Percentiles rank a stretch among this genome's conserved stretches.
phyloP scores from a whole-genome alignment of 169 alveolate genomes.

The Cryptosporidium bovis region DNA sequence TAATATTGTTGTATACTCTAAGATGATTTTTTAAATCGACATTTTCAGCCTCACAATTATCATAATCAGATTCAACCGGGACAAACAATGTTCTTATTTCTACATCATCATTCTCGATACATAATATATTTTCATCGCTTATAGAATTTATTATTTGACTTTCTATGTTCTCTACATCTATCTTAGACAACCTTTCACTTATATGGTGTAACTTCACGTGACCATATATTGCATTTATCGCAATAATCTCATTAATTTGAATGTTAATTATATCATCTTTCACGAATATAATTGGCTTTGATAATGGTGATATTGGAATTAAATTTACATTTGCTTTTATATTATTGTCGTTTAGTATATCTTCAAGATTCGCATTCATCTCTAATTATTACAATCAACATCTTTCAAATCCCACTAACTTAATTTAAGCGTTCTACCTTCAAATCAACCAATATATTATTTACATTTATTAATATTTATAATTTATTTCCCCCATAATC shows the following conservation, averaged over 20 bases:
- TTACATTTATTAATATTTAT: background rate
- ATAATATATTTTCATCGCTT: background rate
- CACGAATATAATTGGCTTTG: background rate
- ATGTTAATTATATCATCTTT: slow-evolving; percentile 20
- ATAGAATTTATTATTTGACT: slow-evolving; percentile 5
- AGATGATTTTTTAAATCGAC: background rate
- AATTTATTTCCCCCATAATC: slow-evolving; percentile 3
- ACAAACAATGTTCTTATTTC: slow-evolving; percentile 26
- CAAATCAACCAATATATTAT: background rate
- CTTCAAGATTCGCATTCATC: background rate
- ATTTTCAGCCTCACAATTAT: background rate
- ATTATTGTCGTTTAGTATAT: background rate
- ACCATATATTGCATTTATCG: slow-evolving; percentile 70
- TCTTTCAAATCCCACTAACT: background rate
- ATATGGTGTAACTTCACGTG: slow-evolving; percentile 18
- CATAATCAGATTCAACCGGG: background rate
- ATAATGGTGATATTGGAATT: slow-evolving; percentile 35
- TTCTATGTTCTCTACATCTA: background rate
- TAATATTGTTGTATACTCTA: background rate
- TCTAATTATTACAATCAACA: background rate
- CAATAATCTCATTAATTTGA: slow-evolving; percentile 42
- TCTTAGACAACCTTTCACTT: background rate
- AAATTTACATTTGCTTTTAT: slow-evolving; percentile 3
- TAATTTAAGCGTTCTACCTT: background rate
- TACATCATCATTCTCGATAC: slow-evolving; percentile 8